Percentiles rank a stretch among this genome's conserved stretches.
Conservation (phyloP, 768 basidiomycete genomes). For the Podaxis carcinomalis region DNA sequence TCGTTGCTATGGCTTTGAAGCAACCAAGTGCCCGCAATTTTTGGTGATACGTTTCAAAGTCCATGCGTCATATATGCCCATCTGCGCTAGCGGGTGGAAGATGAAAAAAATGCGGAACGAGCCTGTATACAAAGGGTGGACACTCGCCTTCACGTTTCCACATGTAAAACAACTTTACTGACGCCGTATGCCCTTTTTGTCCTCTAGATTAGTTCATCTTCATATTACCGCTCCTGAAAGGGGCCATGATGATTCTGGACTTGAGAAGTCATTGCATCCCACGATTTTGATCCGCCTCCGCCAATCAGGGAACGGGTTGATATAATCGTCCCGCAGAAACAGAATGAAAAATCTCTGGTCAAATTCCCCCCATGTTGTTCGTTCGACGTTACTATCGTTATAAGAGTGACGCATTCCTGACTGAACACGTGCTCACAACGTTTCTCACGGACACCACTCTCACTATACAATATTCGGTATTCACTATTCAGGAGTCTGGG, state of each 20-base stretch:
- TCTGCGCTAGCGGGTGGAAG: not conserved
- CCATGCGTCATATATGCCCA: slow-evolving; percentile 1
- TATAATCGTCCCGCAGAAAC: too few relatives aligned
- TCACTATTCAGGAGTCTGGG: too few relatives aligned
- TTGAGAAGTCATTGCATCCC: not conserved
- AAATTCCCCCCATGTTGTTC: not conserved
- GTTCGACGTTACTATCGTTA: not conserved
- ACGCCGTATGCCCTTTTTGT: not conserved
- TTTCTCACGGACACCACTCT: not conserved
- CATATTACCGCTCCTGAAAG: not conserved
- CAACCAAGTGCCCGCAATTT: too few relatives aligned
- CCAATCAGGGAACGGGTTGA: too few relatives aligned
- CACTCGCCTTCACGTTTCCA: not conserved
- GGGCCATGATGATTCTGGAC: not conserved
- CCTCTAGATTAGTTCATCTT: not conserved
- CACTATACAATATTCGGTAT: too few relatives aligned
- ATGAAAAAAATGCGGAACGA: slow-evolving; percentile 11
- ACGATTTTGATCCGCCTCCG: too few relatives aligned
- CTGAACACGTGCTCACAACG: not conserved
- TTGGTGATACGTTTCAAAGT: not conserved
- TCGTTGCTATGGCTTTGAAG: too few relatives aligned
- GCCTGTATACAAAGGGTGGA: not conserved
- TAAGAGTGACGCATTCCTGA: not conserved
- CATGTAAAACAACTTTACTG: not conserved
- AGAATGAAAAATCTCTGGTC: not conserved